These are phyloP conservation scores for Leishmania tarentolae DNA, from an alignment of 208 protist species.

Conservation along the genomic window DNA sequence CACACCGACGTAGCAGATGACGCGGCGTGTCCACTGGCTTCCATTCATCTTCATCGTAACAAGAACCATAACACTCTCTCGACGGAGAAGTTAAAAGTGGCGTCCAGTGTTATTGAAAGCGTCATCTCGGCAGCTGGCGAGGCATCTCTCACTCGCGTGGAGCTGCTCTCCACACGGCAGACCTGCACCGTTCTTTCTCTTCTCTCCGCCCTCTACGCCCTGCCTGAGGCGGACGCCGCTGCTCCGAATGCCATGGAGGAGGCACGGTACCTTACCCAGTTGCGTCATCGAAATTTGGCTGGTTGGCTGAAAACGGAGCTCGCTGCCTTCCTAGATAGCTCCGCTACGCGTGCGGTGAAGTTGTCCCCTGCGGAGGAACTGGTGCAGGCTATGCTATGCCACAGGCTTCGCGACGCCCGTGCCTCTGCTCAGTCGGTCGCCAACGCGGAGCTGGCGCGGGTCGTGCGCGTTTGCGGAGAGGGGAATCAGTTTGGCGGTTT, in stretches of 20 bases:
- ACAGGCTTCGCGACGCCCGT: slow-evolving; percentile 70
- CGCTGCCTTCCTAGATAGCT: slow-evolving; percentile 32
- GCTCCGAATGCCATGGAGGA: slow-evolving; percentile 72
- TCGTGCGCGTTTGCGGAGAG: slow-evolving; percentile 80
- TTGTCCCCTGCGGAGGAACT: slow-evolving; percentile 54
- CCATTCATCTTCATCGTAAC: slow-evolving; percentile 32
- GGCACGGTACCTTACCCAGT: slow-evolving; percentile 68
- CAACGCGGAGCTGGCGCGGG: slow-evolving; percentile 65
- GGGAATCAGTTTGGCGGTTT: slow-evolving; percentile 87
- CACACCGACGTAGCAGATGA: slow-evolving; percentile 20
- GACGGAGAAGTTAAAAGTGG: slow-evolving; percentile 59
- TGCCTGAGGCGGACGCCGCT: slow-evolving; percentile 72
- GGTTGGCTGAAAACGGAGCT: slow-evolving; percentile 77
- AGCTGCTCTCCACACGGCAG: slow-evolving; percentile 60
- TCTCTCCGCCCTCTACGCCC: slow-evolving; percentile 78
- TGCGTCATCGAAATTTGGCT: slow-evolving; percentile 75
- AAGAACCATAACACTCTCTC: slow-evolving; percentile 63
- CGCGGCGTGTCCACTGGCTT: slow-evolving; percentile 15
- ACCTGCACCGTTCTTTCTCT: slow-evolving; percentile 59
- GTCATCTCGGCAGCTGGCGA: slow-evolving; percentile 8
- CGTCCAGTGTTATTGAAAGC: slow-evolving; percentile 24
- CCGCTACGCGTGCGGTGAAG: background rate
- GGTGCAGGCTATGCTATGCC: slow-evolving; percentile 78
- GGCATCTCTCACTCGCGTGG: slow-evolving; percentile 39
- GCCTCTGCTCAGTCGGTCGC: slow-evolving; percentile 40